Evolutionary conservation across 2,329 filamentous ascomycete genomes (phyloP).

Genomic region (Diaporthe sp.): DNA sequence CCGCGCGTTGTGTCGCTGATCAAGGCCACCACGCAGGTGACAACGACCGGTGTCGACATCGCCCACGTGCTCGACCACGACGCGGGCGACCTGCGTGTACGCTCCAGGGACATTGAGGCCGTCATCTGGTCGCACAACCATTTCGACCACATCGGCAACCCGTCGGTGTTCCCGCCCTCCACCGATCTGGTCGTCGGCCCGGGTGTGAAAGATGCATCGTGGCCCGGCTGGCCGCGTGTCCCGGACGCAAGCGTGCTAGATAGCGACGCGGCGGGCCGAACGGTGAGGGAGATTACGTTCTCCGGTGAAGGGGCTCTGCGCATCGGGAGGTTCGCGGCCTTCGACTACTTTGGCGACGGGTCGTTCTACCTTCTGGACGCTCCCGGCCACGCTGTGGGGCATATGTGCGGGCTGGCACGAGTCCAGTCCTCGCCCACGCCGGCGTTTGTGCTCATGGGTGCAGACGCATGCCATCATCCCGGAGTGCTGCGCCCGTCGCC

Average conservation of each 20-base stretch:
- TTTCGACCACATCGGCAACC: conserved; percentile 46
- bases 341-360: too few species aligned
- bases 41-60: neutral
- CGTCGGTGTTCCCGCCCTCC: conserved; percentile 40
- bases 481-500: too few species aligned
- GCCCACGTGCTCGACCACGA: neutral
- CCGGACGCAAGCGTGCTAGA: conserved; percentile 36
- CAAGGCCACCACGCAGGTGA: neutral
- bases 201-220: conserved; percentile 41
- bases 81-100: neutral
- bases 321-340: too few species aligned
- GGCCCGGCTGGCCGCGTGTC: conserved; percentile 44
- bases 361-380: too few species aligned
- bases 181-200: conserved; percentile 45
- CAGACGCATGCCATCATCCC: too few species aligned
- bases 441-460: too few species aligned
- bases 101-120: neutral
- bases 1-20: conserved; percentile 38
- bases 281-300: too few species aligned
- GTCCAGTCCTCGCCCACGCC: too few species aligned
- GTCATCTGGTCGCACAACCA: conserved; percentile 45
- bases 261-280: neutral
- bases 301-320: too few species aligned
- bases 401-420: too few species aligned
- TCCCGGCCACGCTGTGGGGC: too few species aligned